A percentile compares a stretch with the other conserved stretches of the same genome.
Evolutionary conservation across 2,329 filamentous ascomycete genomes (phyloP).

Genomic region (Berkeleyomyces rouxiae): DNA sequence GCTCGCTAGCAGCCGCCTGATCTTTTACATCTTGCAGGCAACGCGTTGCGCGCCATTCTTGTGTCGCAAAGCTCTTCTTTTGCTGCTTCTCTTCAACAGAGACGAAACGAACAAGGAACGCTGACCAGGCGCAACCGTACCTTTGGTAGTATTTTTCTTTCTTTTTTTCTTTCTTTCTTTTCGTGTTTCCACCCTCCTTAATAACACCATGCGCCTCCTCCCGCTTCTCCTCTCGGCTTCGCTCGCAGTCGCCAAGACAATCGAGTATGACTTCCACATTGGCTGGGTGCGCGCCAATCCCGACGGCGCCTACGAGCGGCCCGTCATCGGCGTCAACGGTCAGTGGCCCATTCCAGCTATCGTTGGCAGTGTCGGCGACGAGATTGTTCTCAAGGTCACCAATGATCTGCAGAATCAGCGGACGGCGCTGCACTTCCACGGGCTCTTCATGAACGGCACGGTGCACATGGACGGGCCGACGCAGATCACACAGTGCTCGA

Average conservation of each 20-base stretch:
- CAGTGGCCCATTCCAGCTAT: conserved; percentile 58
- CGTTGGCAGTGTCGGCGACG: conserved; percentile 45
- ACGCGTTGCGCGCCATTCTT: no score
- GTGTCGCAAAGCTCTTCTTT: no score
- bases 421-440: conserved; percentile 54
- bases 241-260: conserved; percentile 26
- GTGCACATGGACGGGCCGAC: conserved; percentile 55
- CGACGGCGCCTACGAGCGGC: conserved; percentile 46
- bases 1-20: no score
- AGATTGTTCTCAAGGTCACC: conserved; percentile 38
- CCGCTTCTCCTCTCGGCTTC: conserved; percentile 11
- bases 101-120: no score
- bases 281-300: conserved; percentile 58
- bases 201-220: neutral
- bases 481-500: conserved; percentile 49
- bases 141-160: neutral
- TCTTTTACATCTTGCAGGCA: no score
- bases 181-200: neutral
- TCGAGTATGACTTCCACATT: conserved; percentile 50
- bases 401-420: conserved; percentile 46
- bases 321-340: conserved; percentile 62
- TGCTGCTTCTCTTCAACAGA: no score
- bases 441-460: conserved; percentile 50
- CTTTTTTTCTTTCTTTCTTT: neutral
- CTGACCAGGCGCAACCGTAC: no score